Percentiles rank a stretch among this genome's conserved stretches.
Conservation (phyloP, 257 asterid species). For the Linaria vulgaris region DNA sequence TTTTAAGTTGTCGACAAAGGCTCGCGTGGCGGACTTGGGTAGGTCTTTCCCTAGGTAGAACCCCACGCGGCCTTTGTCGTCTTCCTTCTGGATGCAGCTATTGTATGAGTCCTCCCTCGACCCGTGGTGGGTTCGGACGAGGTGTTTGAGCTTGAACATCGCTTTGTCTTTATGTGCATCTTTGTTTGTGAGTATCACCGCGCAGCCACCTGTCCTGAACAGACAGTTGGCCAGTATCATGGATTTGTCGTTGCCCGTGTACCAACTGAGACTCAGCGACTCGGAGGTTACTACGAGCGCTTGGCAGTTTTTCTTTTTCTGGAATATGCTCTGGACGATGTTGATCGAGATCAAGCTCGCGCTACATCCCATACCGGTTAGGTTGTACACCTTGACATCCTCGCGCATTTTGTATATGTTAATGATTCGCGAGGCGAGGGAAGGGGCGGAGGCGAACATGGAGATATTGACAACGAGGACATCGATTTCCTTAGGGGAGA, state of each 20-base stretch:
- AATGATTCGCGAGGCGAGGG: constrained; percentile 57
- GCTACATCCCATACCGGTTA: constrained; percentile 93
- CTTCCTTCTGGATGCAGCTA: constrained; percentile 72
- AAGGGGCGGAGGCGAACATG: constrained; percentile 65
- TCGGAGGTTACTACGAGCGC: constrained; percentile 82
- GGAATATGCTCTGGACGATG: constrained; percentile 51
- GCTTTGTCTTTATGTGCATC: constrained; percentile 33
- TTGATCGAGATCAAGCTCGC: constrained; percentile 70
- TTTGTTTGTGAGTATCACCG: constrained; percentile 61
- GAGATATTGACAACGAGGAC: constrained; percentile 74
- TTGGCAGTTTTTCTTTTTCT: constrained; percentile 28
- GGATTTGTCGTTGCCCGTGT: constrained; percentile 69
- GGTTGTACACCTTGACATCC: constrained; percentile 66
- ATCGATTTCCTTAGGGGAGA: constrained; percentile 61
- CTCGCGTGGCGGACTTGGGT: constrained; percentile 78
- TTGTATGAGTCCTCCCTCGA: constrained; percentile 59
- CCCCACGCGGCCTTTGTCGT: constrained; percentile 56
- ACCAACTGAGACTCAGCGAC: constrained; percentile 73
- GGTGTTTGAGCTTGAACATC: constrained; percentile 56
- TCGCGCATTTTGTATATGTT: constrained; percentile 58
- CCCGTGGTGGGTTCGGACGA: constrained; percentile 84
- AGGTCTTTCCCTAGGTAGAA: constrained; percentile 67
- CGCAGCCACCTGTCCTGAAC: constrained; percentile 80
- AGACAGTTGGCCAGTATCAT: constrained; percentile 87
- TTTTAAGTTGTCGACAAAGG: constrained; percentile 74